Conservation (phyloP, 352 stramenopile species). For the Globisporangium camurandrum region DNA sequence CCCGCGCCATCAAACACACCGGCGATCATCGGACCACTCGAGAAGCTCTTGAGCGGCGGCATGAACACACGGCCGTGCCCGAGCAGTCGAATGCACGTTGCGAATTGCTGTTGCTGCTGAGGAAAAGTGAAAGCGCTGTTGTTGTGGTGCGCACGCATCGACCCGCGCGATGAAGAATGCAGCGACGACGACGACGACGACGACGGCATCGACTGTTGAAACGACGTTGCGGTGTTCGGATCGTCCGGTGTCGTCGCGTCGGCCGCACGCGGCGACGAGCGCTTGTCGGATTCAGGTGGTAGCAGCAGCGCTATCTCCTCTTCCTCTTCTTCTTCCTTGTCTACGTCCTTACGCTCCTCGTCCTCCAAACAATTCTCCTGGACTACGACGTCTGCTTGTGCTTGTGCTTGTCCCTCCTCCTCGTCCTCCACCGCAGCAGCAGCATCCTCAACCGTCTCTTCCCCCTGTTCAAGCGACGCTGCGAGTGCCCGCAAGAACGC, state of each 20-base stretch:
- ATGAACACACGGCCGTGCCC: constrained; percentile 27
- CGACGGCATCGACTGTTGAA: neutral
- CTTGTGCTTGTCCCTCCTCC: neutral
- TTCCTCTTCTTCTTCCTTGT: neutral
- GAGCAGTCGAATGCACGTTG: constrained; percentile 19
- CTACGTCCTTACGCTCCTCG: too few relatives aligned
- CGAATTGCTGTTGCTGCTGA: neutral
- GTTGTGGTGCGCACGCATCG: too few relatives aligned
- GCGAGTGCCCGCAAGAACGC: constrained; percentile 38
- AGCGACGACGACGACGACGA: neutral
- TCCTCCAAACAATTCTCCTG: too few relatives aligned
- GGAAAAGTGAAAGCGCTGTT: neutral
- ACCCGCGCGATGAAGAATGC: too few relatives aligned
- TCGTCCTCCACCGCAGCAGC: neutral
- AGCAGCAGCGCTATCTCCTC: neutral
- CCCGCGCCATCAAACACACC: constrained; percentile 13
- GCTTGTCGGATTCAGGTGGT: constrained; percentile 3
- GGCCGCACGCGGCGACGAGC: constrained; percentile 11
- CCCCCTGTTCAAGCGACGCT: constrained; percentile 23
- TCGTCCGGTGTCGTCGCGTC: constrained; percentile 9
- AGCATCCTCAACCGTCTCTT: neutral
- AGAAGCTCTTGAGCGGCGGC: constrained; percentile 8
- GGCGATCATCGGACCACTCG: constrained; percentile 9
- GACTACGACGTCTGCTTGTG: too few relatives aligned
- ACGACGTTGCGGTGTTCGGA: neutral